A percentile compares a stretch with the other conserved stretches of the same genome.
Evolutionary conservation across 192 early-diverging fungal species (phyloP).

Genomic region (Entomortierella parvispora): DNA sequence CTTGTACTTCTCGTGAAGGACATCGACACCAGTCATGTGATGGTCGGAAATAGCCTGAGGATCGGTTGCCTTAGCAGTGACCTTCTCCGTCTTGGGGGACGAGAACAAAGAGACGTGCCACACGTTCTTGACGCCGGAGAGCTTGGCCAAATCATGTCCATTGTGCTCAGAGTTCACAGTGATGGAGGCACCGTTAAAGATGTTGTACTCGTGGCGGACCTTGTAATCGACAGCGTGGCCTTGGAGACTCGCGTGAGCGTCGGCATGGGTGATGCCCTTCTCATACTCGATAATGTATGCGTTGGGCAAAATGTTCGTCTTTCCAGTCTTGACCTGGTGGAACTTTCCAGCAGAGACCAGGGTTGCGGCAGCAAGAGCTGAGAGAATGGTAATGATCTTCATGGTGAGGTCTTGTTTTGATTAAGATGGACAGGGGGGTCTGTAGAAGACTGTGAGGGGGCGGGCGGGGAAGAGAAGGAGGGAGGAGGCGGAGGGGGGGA

Average conservation of each 20-base stretch:
- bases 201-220: conserved; percentile 56
- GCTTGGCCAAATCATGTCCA: conserved; percentile 27
- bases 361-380: conserved; percentile 37
- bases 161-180: conserved; percentile 42
- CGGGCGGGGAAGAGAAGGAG: conserved; percentile 7
- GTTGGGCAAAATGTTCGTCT: conserved; percentile 15
- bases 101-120: conserved; percentile 56
- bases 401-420: not conserved
- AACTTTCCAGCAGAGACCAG: conserved; percentile 49
- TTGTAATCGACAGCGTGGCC: conserved; percentile 31
- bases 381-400: conserved; percentile 25
- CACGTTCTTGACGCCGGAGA: conserved; percentile 51
- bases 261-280: conserved; percentile 3
- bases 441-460: not conserved
- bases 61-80: conserved; percentile 18
- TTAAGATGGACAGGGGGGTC: not conserved
- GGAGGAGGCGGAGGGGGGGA: conserved; percentile 8
- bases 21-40: conserved; percentile 55
- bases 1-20: conserved; percentile 45
- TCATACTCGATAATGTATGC: conserved; percentile 43
- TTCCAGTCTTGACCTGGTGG: conserved; percentile 7
- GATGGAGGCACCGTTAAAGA: conserved; percentile 60
- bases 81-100: conserved; percentile 24
- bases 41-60: conserved; percentile 39
- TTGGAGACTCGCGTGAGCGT: conserved; percentile 26